Percentiles rank a stretch among this genome's conserved stretches.
phyloP scores from a whole-genome alignment of 2,329 filamentous ascomycete species.

The Trichoderma simmonsii region DNA sequence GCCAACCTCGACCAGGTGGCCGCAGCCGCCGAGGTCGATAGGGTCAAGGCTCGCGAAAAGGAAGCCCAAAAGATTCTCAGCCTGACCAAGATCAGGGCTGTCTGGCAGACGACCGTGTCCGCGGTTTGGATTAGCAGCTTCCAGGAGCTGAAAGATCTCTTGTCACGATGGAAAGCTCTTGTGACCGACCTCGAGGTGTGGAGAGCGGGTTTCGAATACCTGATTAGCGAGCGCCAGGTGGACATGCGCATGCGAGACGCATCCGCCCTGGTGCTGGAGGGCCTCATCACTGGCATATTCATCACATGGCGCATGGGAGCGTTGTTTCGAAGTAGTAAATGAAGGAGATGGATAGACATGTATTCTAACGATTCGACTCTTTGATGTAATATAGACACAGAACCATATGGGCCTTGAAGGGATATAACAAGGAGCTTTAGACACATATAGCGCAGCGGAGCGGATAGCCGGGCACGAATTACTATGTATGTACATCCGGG shows the following conservation, averaged over 20 bases:
- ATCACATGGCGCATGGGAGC: conserved; percentile 54
- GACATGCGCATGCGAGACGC: conserved; percentile 66
- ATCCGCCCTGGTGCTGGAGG: conserved; percentile 66
- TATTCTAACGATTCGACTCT: conserved; percentile 20
- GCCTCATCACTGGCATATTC: conserved; percentile 63
- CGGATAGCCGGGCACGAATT: background rate
- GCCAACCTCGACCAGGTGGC: conserved; percentile 29
- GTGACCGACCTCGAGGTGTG: conserved; percentile 44
- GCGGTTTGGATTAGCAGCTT: conserved; percentile 2
- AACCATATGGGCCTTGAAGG: conserved; percentile 9
- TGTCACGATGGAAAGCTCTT: conserved; percentile 41
- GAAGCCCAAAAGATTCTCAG: background rate
- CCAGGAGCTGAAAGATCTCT: conserved; percentile 40
- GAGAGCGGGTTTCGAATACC: conserved; percentile 50
- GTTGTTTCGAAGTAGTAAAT: conserved; percentile 42
- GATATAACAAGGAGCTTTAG: conserved; percentile 18
- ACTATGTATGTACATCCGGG: background rate
- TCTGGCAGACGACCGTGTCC: conserved; percentile 5
- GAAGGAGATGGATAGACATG: conserved; percentile 23
- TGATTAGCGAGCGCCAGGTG: conserved; percentile 64
- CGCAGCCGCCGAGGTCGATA: conserved; percentile 19
- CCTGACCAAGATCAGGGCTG: background rate
- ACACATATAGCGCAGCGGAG: background rate
- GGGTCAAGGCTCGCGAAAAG: background rate
- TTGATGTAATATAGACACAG: conserved; percentile 20